A percentile compares a stretch with the other conserved stretches of the same genome.
These are phyloP conservation scores for Stemphylium lycopersici DNA, from an alignment of 2,329 filamentous ascomycete species.

Conservation along the genomic window DNA sequence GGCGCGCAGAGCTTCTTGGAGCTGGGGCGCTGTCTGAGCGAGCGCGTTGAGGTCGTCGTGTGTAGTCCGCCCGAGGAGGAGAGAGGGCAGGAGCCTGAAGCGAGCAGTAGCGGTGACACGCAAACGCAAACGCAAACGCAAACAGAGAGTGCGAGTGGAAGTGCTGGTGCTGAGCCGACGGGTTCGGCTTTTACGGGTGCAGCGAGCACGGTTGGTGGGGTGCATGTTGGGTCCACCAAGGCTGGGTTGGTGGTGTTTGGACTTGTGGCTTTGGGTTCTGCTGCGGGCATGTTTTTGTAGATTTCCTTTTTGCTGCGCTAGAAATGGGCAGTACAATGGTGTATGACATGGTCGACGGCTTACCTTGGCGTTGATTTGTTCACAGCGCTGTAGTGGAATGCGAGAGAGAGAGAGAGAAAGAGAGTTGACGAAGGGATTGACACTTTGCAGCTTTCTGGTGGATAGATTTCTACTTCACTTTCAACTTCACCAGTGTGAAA, in stretches of 20 bases:
- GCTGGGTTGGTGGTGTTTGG: slow-evolving; percentile 13
- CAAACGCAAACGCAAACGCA: neutral
- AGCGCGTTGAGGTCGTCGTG: slow-evolving; percentile 22
- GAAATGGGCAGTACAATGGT: neutral
- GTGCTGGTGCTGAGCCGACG: neutral
- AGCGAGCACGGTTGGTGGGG: slow-evolving; percentile 3
- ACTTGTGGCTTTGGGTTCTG: slow-evolving; percentile 13
- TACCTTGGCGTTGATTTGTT: no score
- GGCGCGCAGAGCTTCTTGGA: slow-evolving; percentile 20
- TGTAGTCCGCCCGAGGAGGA: slow-evolving; percentile 17
- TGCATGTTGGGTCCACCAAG: slow-evolving; percentile 5
- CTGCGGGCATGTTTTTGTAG: slow-evolving; percentile 16
- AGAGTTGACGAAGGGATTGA: no score
- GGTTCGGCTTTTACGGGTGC: slow-evolving; percentile 1
- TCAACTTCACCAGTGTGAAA: no score
- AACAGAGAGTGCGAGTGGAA: slow-evolving; percentile 4
- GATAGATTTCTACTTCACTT: no score
- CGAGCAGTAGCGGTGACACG: neutral
- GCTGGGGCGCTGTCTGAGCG: slow-evolving; percentile 28
- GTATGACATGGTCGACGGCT: no score
- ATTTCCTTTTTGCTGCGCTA: neutral
- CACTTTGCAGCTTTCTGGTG: no score
- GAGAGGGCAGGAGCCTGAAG: neutral
- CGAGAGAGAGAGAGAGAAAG: no score
- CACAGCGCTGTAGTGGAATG: no score